Evolutionary conservation across 2,329 filamentous ascomycete genomes (phyloP).

Genomic region (Paecilomyces formosus): DNA sequence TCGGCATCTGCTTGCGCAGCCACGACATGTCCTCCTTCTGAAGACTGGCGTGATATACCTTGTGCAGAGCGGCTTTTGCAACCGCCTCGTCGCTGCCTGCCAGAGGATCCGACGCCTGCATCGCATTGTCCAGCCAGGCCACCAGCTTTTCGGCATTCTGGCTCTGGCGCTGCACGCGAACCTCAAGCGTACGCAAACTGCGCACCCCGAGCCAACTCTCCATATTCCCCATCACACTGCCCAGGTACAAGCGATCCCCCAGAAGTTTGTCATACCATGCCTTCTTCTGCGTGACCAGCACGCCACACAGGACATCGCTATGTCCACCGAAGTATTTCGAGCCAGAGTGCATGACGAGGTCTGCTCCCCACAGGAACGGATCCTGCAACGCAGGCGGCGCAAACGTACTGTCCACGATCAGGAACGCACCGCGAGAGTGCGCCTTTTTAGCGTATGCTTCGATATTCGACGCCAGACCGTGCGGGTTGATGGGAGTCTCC

Average conservation of each 20-base stretch:
- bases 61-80: conserved; percentile 50
- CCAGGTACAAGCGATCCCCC: conserved; percentile 67
- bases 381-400: conserved; percentile 84
- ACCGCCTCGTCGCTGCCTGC: conserved; percentile 34
- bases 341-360: conserved; percentile 84
- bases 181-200: conserved; percentile 75
- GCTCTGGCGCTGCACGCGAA: conserved; percentile 73
- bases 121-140: conserved; percentile 55
- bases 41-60: conserved; percentile 69
- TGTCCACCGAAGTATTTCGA: conserved; percentile 97
- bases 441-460: conserved; percentile 64
- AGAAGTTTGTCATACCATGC: conserved; percentile 56
- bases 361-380: conserved; percentile 72
- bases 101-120: conserved; percentile 32
- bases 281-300: conserved; percentile 57
- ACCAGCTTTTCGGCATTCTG: conserved; percentile 63
- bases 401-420: conserved; percentile 88
- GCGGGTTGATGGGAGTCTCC: conserved; percentile 90
- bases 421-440: conserved; percentile 61
- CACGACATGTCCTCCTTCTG: conserved; percentile 64
- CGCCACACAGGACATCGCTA: conserved; percentile 85
- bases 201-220: conserved; percentile 90
- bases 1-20: conserved; percentile 82
- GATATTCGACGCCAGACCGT: conserved; percentile 72
- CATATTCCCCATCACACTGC: conserved; percentile 77